Conservation (phyloP, 768 basidiomycete species). For the Leccinum obscurum region DNA sequence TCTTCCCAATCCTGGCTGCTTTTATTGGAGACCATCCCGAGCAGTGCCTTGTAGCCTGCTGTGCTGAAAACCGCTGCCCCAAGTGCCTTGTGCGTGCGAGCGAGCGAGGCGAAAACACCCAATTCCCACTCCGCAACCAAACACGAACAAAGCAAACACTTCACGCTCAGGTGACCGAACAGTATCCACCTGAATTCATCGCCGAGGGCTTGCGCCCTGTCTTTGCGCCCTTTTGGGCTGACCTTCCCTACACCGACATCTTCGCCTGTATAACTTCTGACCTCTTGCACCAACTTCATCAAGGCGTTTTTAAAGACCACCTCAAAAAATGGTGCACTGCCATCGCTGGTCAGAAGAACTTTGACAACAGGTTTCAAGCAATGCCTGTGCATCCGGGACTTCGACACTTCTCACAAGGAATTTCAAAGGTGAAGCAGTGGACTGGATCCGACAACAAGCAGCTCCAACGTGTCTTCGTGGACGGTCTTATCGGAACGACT, state of each 20-base stretch:
- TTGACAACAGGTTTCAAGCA: no score
- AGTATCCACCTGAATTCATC: not conserved
- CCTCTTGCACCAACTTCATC: not conserved
- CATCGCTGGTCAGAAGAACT: not conserved
- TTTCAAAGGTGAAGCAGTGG: no score
- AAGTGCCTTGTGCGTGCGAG: not conserved
- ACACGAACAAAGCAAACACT: not conserved
- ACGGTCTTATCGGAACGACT: not conserved
- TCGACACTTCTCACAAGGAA: no score
- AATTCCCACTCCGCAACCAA: not conserved
- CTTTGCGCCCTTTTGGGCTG: not conserved
- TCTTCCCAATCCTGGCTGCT: not conserved
- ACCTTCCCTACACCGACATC: not conserved
- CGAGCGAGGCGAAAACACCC: not conserved
- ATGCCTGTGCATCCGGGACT: no score
- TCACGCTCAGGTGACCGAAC: not conserved
- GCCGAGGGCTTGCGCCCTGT: not conserved
- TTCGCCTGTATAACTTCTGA: not conserved
- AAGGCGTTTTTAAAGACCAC: not conserved
- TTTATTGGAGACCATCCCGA: not conserved
- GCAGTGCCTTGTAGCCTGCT: not conserved
- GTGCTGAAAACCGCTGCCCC: not conserved
- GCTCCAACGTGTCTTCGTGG: not conserved
- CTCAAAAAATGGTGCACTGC: not conserved
- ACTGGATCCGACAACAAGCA: no score